Evolutionary conservation across 805 yeast genomes (phyloP).

Genomic region (Candida fluviatilis): DNA sequence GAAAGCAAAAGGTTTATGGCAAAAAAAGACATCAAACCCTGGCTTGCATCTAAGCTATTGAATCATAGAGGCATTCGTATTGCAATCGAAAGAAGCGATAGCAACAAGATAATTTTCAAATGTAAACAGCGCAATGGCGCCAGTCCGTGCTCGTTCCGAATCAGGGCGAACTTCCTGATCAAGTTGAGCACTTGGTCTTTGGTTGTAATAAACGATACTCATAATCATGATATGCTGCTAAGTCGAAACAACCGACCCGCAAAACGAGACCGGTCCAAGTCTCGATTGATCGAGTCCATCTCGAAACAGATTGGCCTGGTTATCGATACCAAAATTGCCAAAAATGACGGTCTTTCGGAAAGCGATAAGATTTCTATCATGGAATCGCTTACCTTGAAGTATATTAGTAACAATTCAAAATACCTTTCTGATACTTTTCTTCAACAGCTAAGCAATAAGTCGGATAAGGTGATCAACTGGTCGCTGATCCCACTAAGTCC

Average conservation of each 20-base stretch:
- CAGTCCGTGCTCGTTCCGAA: conserved; percentile 57
- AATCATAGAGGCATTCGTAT: conserved; percentile 48
- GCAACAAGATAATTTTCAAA: conserved; percentile 55
- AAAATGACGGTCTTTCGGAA: background rate
- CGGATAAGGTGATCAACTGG: conserved; percentile 4
- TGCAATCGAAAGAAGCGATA: conserved; percentile 62
- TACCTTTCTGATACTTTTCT: conserved; percentile 3
- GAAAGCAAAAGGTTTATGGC: conserved; percentile 23
- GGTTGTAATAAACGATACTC: conserved; percentile 56
- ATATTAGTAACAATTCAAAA: conserved; percentile 2
- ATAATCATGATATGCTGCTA: conserved; percentile 41
- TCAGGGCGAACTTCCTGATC: conserved; percentile 57
- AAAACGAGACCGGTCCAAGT: background rate
- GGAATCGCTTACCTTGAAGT: conserved; percentile 3
- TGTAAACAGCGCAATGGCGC: conserved; percentile 38
- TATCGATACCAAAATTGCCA: background rate
- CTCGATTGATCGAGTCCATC: background rate
- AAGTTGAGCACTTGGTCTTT: conserved; percentile 54
- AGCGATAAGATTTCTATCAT: background rate
- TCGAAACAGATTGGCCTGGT: conserved; percentile 1
- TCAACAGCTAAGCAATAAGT: conserved; percentile 1
- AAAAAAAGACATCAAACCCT: conserved; percentile 54
- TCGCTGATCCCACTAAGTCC: conserved; percentile 8
- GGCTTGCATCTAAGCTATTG: conserved; percentile 47
- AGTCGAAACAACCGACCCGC: background rate